Evolutionary conservation across 2,329 filamentous ascomycete species (phyloP).

Genomic region (Drechslerella dactyloides): DNA sequence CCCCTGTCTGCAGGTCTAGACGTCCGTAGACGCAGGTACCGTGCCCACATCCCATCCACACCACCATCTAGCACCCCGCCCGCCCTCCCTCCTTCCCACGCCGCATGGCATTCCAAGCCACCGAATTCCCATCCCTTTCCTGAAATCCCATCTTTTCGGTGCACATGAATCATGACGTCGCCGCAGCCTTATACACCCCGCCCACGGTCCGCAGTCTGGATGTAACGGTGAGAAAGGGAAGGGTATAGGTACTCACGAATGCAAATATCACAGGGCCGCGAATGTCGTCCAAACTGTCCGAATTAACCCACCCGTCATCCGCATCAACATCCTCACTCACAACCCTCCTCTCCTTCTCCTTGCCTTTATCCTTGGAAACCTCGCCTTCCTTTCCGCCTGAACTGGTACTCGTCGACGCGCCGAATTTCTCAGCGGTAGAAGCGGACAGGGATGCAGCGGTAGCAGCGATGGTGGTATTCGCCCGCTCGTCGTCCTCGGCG

Average conservation of each 20-base stretch:
- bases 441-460: slow-evolving; percentile 55
- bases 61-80: background rate
- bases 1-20: background rate
- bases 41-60: background rate
- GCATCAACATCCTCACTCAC: slow-evolving; percentile 58
- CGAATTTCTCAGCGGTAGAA: slow-evolving; percentile 42
- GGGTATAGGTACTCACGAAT: slow-evolving; percentile 41
- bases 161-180: background rate
- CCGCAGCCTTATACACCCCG: background rate
- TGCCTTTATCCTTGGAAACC: slow-evolving; percentile 17
- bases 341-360: slow-evolving; percentile 39
- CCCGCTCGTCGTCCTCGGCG: slow-evolving; percentile 63
- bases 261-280: slow-evolving; percentile 49
- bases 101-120: background rate
- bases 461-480: no score
- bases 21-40: background rate
- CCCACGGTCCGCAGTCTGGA: background rate
- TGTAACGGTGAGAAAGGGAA: background rate
- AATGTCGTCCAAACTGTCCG: slow-evolving; percentile 45
- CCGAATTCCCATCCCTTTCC: no score
- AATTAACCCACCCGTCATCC: slow-evolving; percentile 83
- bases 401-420: slow-evolving; percentile 21
- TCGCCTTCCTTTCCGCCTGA: slow-evolving; percentile 56
- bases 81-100: background rate
- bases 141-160: no score